Base-by-base conservation (phyloP, 2,329 filamentous ascomycete genomes). In the Sphaerulina populicola region DNA sequence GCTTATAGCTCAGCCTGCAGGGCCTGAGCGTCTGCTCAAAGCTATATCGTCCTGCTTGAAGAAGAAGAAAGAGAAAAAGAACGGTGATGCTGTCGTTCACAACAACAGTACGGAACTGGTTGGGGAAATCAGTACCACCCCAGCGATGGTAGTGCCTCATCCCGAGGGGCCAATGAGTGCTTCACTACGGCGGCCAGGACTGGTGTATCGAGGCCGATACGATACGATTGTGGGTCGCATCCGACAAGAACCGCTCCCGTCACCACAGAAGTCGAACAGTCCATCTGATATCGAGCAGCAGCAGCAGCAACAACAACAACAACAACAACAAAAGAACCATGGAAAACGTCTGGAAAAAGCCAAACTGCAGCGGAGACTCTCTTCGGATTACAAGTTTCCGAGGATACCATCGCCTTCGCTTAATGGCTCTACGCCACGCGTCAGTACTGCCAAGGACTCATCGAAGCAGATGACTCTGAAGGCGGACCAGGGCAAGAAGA, bases 1-100 rank as follows among this genome's bases (percentile, higher is more conserved):
- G 42, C 57, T 60, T 36, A 59, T 62, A 6, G 54, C 60, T 6
- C 61, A 63, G 40, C 61, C 61, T 15, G 57, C 55, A 30, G 59
- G 59, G 6, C 57, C 60, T 3, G 54, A 57, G 38, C 51, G 59
- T n/a, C 47, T 63, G 1, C 40, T 49, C 14, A 61, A 59, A 40
- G 61, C 59, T 2, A 52, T 63, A 18, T 43, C 52, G 11, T 47
- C 51, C 15, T 62, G 61, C 38, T 7, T 60, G 21, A 44, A 45
- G n/a, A 48, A 53, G 18, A 18, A 18, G 18, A 18, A 18, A 18
- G 18, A 18, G 18, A 18, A 18, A 3, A 18, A 18, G 18, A 52
- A 27, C 42, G 44, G 18, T 18, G 18, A 18, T 18, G 40, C 33
- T 11, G 39, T 41, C 29, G 46, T 44, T 14, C 43, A 30, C 33